Conservation (phyloP, 345 rosid genomes). For the Raphanus raphanistrum region DNA sequence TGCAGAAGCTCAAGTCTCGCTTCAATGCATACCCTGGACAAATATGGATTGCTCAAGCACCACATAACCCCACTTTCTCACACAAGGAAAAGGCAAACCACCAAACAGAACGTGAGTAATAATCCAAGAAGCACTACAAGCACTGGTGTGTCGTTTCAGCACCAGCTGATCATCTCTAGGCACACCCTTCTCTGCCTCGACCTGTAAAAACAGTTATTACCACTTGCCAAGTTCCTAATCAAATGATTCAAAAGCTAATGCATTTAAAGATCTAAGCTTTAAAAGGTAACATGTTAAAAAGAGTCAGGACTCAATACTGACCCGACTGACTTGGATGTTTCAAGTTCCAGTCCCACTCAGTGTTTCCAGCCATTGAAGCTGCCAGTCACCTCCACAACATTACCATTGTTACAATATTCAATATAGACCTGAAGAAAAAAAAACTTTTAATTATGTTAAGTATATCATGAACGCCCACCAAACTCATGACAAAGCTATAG, state of each 20-base stretch:
- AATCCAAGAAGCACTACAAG: too few species aligned
- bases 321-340: conserved; percentile 44
- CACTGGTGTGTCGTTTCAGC: too few species aligned
- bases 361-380: conserved; percentile 97
- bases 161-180: too few species aligned
- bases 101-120: not conserved
- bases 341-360: conserved; percentile 70
- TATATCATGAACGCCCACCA: not conserved
- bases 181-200: too few species aligned
- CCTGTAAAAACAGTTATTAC: too few species aligned
- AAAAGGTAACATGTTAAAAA: not conserved
- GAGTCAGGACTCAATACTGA: conserved; percentile 18
- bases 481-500: not conserved
- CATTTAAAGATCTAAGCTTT: too few species aligned
- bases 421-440: conserved; percentile 58
- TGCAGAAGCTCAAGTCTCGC: not conserved
- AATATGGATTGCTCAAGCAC: not conserved
- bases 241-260: too few species aligned
- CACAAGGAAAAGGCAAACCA: not conserved
- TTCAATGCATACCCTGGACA: not conserved
- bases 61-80: not conserved
- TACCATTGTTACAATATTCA: conserved; percentile 70
- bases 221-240: too few species aligned
- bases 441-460: too few species aligned
- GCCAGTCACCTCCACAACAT: conserved; percentile 87